Conservation (phyloP, 2,329 filamentous ascomycete genomes). For the Aspergillus amoenus region DNA sequence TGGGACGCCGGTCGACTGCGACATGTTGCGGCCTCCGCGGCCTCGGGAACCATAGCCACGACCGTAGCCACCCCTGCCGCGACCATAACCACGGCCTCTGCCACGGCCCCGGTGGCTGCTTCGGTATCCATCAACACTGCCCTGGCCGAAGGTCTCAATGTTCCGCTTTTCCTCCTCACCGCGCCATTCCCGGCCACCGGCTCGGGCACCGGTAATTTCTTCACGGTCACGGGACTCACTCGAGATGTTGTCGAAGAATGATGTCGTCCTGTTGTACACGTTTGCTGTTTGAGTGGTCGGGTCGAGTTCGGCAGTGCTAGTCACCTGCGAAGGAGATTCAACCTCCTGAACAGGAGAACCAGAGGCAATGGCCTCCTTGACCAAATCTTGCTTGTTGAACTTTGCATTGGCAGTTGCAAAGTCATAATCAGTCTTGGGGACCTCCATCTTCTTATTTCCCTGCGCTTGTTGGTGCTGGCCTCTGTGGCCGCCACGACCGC, state of each 20-base stretch:
- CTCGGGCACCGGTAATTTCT: constrained; percentile 63
- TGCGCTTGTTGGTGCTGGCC: constrained; percentile 43
- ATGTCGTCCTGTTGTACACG: constrained; percentile 80
- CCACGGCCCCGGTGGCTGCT: constrained; percentile 71
- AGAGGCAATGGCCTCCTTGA: constrained; percentile 81
- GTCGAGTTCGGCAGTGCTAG: constrained; percentile 39
- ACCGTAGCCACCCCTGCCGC: constrained; percentile 50
- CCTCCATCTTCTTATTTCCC: constrained; percentile 70
- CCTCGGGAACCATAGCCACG: constrained; percentile 42
- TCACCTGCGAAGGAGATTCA: constrained; percentile 48
- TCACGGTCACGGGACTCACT: constrained; percentile 88
- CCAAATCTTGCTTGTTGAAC: constrained; percentile 83
- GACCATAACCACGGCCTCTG: constrained; percentile 50
- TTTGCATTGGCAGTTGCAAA: constrained; percentile 84
- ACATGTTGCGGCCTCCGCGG: constrained; percentile 37
- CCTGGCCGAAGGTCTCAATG: constrained; percentile 96
- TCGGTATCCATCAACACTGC: constrained; percentile 86
- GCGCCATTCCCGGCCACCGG: constrained; percentile 84
- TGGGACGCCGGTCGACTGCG: constrained; percentile 41
- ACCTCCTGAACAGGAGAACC: constrained; percentile 64
- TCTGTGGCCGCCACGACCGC: constrained; percentile 49
- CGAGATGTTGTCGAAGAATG: constrained; percentile 98
- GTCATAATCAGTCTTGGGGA: constrained; percentile 88
- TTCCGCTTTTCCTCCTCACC: constrained; percentile 93
- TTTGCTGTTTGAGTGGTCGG: constrained; percentile 31